phyloP scores from a whole-genome alignment of 306 rosid species.

The Fragaria nilgerrensis region DNA sequence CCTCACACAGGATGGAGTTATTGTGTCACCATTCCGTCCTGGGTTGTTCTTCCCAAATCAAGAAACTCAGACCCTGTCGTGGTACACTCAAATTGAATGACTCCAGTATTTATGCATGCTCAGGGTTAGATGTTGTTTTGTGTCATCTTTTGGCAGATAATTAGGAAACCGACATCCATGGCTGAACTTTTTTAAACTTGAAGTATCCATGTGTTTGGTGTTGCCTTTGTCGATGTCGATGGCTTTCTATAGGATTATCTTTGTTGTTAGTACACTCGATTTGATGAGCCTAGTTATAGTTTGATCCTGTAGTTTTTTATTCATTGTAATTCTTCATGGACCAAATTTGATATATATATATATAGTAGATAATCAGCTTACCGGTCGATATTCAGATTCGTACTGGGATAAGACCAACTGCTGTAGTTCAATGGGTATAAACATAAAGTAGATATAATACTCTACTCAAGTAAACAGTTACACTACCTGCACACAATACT shows the following conservation, averaged over 20 bases:
- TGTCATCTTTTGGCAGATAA: constrained; percentile 23
- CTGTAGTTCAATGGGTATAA: not conserved
- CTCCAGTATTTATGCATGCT: constrained; percentile 35
- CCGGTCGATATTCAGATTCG: not conserved
- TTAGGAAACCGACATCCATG: not conserved
- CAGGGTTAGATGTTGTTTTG: constrained; percentile 42
- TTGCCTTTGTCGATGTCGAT: not conserved
- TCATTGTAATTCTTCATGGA: not conserved
- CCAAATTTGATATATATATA: not conserved
- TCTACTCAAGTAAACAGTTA: not conserved
- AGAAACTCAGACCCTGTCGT: constrained; percentile 84
- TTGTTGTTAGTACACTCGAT: not conserved
- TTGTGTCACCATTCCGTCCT: constrained; percentile 73
- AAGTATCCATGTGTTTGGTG: not conserved
- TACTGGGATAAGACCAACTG: not conserved
- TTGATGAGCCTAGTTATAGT: not conserved
- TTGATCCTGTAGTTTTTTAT: not conserved
- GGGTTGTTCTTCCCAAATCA: constrained; percentile 79
- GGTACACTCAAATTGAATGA: constrained; percentile 56
- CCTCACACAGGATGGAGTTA: constrained; percentile 85
- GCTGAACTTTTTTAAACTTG: not conserved
- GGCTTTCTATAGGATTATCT: not conserved
- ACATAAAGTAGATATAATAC: not conserved
- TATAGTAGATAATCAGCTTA: not conserved
- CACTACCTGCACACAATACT: not conserved